These are phyloP conservation scores for Pontederia crassipes DNA, from an alignment of 176 grass and related monocot species.

Conservation along the genomic window DNA sequence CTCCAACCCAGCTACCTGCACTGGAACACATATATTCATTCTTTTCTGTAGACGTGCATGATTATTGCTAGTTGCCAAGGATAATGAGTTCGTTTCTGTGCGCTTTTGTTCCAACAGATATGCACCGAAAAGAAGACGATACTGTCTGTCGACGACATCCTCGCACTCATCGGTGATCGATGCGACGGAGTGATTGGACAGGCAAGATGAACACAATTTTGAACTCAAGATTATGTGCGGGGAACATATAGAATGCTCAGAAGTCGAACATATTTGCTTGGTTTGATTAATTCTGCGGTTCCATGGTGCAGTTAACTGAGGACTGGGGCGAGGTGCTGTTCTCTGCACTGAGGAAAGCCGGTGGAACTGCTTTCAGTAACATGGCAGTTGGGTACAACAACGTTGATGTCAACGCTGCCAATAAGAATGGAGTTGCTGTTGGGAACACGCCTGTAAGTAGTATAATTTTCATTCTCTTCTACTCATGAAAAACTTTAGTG, in stretches of 20 bases:
- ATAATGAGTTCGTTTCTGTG: neutral
- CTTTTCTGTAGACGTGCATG: too few relatives aligned
- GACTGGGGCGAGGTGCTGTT: constrained; percentile 92
- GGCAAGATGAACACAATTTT: constrained; percentile 15
- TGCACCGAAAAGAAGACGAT: constrained; percentile 86
- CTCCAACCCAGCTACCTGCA: neutral
- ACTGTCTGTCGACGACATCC: constrained; percentile 74
- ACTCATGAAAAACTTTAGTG: neutral
- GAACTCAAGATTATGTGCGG: neutral
- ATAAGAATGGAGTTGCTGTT: constrained; percentile 56
- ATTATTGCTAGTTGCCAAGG: neutral
- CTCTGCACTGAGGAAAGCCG: constrained; percentile 80
- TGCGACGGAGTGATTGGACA: constrained; percentile 88
- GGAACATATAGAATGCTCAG: too few relatives aligned
- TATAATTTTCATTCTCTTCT: neutral
- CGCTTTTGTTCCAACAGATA: constrained; percentile 21
- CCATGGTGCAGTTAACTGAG: constrained; percentile 59
- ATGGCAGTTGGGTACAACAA: constrained; percentile 99
- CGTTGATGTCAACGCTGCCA: constrained; percentile 64
- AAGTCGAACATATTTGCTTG: too few relatives aligned
- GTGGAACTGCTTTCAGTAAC: constrained; percentile 86
- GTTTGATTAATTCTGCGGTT: constrained; percentile 10
- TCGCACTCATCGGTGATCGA: constrained; percentile 64
- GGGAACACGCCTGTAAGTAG: constrained; percentile 71
- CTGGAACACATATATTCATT: too few relatives aligned